phyloP scores from a whole-genome alignment of 345 rosid species.

The Nasturtium officinale region DNA sequence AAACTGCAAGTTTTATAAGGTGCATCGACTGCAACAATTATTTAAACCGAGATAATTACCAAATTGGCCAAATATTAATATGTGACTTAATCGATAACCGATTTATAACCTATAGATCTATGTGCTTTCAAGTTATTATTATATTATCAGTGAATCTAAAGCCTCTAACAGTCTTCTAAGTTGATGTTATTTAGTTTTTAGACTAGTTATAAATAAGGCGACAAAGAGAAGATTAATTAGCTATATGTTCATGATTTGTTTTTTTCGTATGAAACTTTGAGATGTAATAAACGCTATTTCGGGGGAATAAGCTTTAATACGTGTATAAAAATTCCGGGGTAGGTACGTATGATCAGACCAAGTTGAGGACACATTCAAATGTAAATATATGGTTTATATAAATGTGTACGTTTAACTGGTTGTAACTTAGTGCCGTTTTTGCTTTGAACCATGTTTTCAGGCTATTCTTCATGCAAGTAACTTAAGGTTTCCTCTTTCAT shows the following conservation, averaged over 20 bases:
- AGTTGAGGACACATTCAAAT: conserved; percentile 12
- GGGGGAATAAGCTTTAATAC: background rate
- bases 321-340: background rate
- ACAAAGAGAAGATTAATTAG: background rate
- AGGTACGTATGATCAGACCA: conserved; percentile 13
- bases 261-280: background rate
- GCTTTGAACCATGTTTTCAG: conserved; percentile 36
- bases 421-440: conserved; percentile 17
- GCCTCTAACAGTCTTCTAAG: background rate
- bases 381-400: background rate
- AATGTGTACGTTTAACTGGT: background rate
- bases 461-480: conserved; percentile 28
- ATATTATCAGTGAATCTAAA: no score
- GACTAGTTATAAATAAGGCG: background rate
- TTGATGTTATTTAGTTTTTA: background rate
- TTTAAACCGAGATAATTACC: background rate
- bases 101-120: background rate
- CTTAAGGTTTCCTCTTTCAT: background rate
- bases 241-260: background rate
- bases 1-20: background rate
- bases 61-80: background rate
- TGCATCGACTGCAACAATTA: background rate
- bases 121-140: background rate
- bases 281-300: background rate
- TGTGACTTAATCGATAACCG: background rate